Evolutionary conservation across 208 protist species (phyloP).

Genomic region (Leishmania turanica): DNA sequence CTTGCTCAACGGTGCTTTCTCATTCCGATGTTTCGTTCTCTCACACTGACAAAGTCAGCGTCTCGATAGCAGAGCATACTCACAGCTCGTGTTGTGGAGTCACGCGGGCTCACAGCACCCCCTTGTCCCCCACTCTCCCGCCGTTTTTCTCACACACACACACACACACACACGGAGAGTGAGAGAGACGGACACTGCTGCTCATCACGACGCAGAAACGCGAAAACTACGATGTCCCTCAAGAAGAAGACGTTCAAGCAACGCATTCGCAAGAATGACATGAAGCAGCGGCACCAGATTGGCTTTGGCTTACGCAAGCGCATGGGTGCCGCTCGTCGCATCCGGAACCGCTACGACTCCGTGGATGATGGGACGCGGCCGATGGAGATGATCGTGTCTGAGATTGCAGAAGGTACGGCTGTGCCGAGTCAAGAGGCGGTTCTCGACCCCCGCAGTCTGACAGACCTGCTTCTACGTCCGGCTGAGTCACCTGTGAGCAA

Average conservation of each 20-base stretch:
- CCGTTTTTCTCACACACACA: not conserved
- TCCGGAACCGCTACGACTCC: constrained; percentile 71
- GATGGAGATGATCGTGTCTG: constrained; percentile 62
- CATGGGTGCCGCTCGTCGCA: constrained; percentile 49
- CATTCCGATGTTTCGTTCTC: not conserved
- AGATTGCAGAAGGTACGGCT: constrained; percentile 66
- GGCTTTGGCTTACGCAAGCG: constrained; percentile 62
- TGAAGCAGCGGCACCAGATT: constrained; percentile 65
- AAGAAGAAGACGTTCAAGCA: constrained; percentile 86
- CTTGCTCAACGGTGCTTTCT: not conserved
- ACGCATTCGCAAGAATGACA: constrained; percentile 76
- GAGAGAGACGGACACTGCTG: not conserved
- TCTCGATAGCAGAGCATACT: not conserved
- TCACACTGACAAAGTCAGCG: not conserved
- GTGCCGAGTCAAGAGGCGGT: constrained; percentile 55
- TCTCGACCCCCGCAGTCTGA: constrained; percentile 77
- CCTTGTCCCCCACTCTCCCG: not conserved
- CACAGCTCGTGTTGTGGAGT: not conserved
- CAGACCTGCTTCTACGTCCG: constrained; percentile 62
- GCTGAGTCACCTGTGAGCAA: not conserved
- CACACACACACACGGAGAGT: not conserved
- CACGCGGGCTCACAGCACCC: not conserved
- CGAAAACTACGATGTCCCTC: constrained; percentile 9
- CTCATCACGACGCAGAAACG: not conserved
- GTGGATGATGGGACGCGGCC: constrained; percentile 55